Evolutionary conservation across 106 monocot species (phyloP), one percentile per base, ranked within the genome.

Genomic region (Apostasia shenzhenica): DNA sequence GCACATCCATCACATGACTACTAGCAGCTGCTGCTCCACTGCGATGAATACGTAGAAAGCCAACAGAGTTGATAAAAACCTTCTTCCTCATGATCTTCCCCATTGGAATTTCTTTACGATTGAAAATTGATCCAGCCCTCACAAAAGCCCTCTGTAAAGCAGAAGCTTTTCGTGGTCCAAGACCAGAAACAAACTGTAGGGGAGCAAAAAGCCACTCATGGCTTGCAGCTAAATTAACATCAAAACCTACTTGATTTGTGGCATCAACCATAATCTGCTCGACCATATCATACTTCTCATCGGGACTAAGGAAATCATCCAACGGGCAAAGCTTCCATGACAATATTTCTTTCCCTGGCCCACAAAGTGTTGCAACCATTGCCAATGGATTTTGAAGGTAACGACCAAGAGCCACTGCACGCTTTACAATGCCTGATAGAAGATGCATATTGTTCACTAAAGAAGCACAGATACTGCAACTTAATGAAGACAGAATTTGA

Each of bases 241-340:
- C 99, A 11, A 99, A 14, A 70, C 99, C 99, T 11, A 90, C 77
- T 70, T 99, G 93, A 61, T 99, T 99, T 8, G 93, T 93, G 1
- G 90, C 93, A 72, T 99, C 99, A 37, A 99, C 82, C 99, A 99
- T 99, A 61, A 99, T 70, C 74, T 99, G 99, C 66, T 99, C 99
- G 68, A 99, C 85, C 65, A 99, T 72, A 43, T 83, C 93, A 81
- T 82, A 88, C 74, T 93, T 93, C 74, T 99, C 99, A 81, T 99
- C 92, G 45, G 89, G 77, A n/a, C 79, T 68, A 51, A 99, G 79
- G 56, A 99, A 90, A 59, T 90, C 72, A 55, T 99, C 85, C 26
- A 90, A 69, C 69, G 81, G 83, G 26, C 85, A 85, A 48, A 99
- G 78, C 74, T 99, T 99, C 99, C 99, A 99, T 55, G 93, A 99